phyloP scores from a whole-genome alignment of 768 basidiomycete species.

The Phaffia australis region DNA sequence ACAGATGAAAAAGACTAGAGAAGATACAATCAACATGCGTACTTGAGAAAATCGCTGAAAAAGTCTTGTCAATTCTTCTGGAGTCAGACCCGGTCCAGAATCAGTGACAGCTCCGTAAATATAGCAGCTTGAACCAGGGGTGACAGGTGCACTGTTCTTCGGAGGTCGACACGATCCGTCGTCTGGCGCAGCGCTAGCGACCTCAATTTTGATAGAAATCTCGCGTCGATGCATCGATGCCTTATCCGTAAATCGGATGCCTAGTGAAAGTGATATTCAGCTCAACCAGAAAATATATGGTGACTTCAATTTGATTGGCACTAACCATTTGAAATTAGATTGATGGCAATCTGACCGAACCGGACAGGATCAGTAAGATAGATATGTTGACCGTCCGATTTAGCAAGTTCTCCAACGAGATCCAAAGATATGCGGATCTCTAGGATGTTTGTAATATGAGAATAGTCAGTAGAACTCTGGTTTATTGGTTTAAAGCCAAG shows the following conservation, averaged over 20 bases:
- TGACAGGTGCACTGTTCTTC: neutral
- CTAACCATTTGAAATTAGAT: conserved; percentile 16
- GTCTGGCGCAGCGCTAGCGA: conserved; percentile 34
- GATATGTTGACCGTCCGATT: neutral
- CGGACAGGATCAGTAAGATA: conserved; percentile 30
- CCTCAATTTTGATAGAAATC: conserved; percentile 36
- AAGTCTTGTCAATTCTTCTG: neutral
- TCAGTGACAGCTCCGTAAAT: conserved; percentile 21
- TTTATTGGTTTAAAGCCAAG: neutral
- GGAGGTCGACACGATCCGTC: conserved; percentile 35
- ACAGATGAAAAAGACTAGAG: conserved; percentile 30
- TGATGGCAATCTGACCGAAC: conserved; percentile 38
- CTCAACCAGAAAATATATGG: conserved; percentile 34
- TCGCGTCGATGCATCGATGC: conserved; percentile 28
- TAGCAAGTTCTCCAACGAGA: conserved; percentile 29
- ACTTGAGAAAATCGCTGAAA: neutral
- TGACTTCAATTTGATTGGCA: conserved; percentile 10
- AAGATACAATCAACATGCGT: conserved; percentile 25
- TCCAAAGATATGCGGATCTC: conserved; percentile 36
- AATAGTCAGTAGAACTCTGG: neutral
- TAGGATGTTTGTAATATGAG: conserved; percentile 6
- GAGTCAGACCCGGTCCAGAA: conserved; percentile 9
- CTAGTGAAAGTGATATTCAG: conserved; percentile 23
- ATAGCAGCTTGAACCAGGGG: neutral
- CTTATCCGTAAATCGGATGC: conserved; percentile 39